phyloP scores from a whole-genome alignment of 306 rosid species.

The Leucaena leucocephala region DNA sequence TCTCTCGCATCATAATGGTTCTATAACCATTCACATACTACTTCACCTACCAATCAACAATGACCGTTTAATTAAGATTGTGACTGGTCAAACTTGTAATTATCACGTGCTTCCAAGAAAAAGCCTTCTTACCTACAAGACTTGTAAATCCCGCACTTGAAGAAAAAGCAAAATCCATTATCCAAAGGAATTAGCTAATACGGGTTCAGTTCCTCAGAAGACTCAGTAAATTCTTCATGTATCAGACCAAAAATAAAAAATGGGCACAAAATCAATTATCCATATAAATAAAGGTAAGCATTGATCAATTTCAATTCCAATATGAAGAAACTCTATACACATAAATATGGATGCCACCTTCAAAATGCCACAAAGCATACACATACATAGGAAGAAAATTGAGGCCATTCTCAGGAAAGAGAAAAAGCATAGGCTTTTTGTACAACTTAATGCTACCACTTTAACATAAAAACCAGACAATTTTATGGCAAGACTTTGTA shows the following conservation, averaged over 20 bases:
- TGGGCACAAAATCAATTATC: not conserved
- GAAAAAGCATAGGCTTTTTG: constrained; percentile 36
- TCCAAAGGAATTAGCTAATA: not conserved
- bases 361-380: constrained; percentile 16
- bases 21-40: not conserved
- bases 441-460: constrained; percentile 12
- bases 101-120: not conserved
- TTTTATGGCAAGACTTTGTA: constrained; percentile 44
- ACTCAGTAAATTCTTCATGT: not conserved
- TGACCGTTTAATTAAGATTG: not conserved
- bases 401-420: constrained; percentile 34
- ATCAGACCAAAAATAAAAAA: not conserved
- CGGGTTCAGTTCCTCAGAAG: not conserved
- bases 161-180: not conserved
- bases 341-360: constrained; percentile 6
- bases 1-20: not conserved
- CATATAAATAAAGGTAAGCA: not conserved
- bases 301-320: constrained; percentile 3
- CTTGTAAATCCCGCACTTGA: not conserved
- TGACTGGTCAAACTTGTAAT: not conserved
- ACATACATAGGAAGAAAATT: constrained; percentile 22
- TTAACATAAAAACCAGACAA: not conserved
- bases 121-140: not conserved
- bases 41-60: not conserved
- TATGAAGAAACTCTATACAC: not conserved